These are phyloP conservation scores for Pseudogymnoascus sp. DNA, from an alignment of 2,329 filamentous ascomycete genomes.

Conservation along the genomic window DNA sequence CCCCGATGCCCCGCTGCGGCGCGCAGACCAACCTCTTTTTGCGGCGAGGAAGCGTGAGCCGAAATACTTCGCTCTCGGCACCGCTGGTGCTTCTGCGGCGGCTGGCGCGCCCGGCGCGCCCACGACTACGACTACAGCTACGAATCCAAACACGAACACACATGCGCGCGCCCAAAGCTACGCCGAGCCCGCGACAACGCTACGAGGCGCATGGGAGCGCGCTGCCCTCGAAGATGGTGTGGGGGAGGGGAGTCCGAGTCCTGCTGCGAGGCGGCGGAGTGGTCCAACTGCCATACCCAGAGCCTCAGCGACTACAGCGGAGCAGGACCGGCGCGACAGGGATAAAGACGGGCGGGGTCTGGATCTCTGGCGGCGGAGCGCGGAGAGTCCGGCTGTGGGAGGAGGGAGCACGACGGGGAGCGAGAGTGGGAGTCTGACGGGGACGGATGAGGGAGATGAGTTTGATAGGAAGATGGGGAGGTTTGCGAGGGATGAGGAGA, in stretches of 20 bases:
- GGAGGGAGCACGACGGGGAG: background rate
- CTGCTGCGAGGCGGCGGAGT: constrained; percentile 13
- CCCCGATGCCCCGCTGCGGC: background rate
- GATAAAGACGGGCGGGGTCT: background rate
- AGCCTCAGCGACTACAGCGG: background rate
- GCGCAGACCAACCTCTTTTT: background rate
- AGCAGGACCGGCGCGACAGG: background rate
- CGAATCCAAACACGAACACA: background rate
- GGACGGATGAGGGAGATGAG: constrained; percentile 10
- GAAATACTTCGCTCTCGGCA: background rate
- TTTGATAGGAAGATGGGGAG: constrained; percentile 12
- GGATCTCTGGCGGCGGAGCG: background rate
- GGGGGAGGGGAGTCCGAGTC: constrained; percentile 20
- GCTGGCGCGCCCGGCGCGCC: background rate
- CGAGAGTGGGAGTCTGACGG: background rate
- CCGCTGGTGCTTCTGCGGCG: background rate
- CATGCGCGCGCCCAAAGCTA: background rate
- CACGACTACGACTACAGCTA: background rate
- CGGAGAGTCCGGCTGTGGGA: background rate
- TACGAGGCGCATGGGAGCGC: background rate
- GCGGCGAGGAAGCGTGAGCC: background rate
- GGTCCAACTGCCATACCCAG: background rate
- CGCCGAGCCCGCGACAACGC: background rate
- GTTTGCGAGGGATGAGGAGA: constrained; percentile 10
- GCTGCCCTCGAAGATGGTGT: background rate